Evolutionary conservation across 140 eudicot genomes (phyloP).

Genomic region (Stevia rebaudiana): DNA sequence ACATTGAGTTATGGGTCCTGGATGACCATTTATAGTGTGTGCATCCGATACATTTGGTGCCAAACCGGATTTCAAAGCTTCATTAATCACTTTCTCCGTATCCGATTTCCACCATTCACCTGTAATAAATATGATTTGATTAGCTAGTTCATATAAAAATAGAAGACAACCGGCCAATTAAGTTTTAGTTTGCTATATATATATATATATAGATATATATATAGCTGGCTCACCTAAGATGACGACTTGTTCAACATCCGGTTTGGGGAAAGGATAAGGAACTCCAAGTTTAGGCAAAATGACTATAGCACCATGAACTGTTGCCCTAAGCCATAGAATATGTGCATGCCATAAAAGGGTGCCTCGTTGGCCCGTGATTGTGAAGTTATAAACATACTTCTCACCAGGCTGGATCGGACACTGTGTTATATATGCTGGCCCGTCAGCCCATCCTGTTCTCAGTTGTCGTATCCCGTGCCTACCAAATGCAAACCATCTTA

Average conservation of each 20-base stretch:
- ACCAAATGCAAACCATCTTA: background rate
- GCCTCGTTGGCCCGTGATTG: slow-evolving; percentile 72
- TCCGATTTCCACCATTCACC: slow-evolving; percentile 92
- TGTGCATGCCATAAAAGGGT: slow-evolving; percentile 83
- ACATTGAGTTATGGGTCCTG: slow-evolving; percentile 51
- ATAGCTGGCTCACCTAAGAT: slow-evolving; percentile 37
- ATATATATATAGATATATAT: no score
- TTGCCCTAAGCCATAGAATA: slow-evolving; percentile 67
- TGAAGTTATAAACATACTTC: slow-evolving; percentile 63
- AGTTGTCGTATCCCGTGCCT: slow-evolving; percentile 84
- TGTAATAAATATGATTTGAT: no score
- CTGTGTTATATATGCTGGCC: slow-evolving; percentile 80
- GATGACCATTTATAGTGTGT: slow-evolving; percentile 75
- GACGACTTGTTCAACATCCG: slow-evolving; percentile 55
- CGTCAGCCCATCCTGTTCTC: slow-evolving; percentile 84
- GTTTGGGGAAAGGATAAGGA: slow-evolving; percentile 78
- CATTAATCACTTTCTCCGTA: slow-evolving; percentile 61
- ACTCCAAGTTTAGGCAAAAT: slow-evolving; percentile 68
- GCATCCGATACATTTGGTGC: slow-evolving; percentile 87
- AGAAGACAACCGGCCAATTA: no score
- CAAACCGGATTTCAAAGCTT: slow-evolving; percentile 67
- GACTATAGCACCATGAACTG: slow-evolving; percentile 70
- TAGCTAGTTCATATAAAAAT: no score
- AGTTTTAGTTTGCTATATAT: no score
- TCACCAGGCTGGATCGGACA: slow-evolving; percentile 80